Conservation (phyloP, 2,329 filamentous ascomycete genomes). For the Fusarium avenaceum region DNA sequence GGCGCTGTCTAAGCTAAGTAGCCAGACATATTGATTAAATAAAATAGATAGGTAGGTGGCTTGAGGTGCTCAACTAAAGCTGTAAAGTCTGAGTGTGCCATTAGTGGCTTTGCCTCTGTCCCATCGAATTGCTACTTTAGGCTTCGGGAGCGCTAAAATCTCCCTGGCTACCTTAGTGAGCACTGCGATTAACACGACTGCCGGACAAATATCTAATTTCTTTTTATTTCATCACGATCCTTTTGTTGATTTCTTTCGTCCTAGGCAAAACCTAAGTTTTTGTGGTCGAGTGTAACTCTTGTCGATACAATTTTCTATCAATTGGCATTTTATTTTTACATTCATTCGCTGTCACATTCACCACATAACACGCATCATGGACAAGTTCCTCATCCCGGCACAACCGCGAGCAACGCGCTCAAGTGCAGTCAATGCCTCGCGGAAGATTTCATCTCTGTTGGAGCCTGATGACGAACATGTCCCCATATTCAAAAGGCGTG, state of each 20-base stretch:
- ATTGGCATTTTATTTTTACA: no score
- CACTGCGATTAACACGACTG: not conserved
- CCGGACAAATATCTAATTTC: not conserved
- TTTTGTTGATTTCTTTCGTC: no score
- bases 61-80: no score
- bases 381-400: constrained; percentile 23
- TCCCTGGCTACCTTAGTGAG: not conserved
- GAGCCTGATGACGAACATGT: constrained; percentile 24
- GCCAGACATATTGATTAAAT: not conserved
- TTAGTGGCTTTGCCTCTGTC: not conserved
- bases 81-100: not conserved
- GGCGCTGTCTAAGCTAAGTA: not conserved
- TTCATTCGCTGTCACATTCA: not conserved
- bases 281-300: not conserved
- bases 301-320: not conserved
- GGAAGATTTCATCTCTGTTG: constrained; percentile 41
- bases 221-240: not conserved
- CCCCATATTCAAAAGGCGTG: not conserved
- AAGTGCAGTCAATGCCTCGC: constrained; percentile 40
- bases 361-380: not conserved
- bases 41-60: not conserved
- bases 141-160: not conserved
- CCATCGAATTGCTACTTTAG: not conserved
- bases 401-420: constrained; percentile 39
- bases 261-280: not conserved